Percentiles rank a stretch among this genome's conserved stretches.
Evolutionary conservation across 2,329 filamentous ascomycete genomes (phyloP).

Genomic region (Diplodia sapinea): DNA sequence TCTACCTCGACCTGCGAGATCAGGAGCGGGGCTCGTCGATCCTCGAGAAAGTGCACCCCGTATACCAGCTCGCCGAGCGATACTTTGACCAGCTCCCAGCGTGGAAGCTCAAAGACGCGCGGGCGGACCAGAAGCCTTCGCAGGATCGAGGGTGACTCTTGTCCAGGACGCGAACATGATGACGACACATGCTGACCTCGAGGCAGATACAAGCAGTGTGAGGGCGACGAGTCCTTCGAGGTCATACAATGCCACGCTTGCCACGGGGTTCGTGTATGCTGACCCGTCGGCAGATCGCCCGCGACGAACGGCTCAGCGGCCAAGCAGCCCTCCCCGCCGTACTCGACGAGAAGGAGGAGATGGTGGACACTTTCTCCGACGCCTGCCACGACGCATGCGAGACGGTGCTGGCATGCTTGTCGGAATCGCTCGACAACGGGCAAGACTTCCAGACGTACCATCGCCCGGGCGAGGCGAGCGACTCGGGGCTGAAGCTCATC

Average conservation of each 20-base stretch:
- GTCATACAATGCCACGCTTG: neutral
- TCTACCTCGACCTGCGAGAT: constrained; percentile 2
- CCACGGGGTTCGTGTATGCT: neutral
- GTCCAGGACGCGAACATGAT: neutral
- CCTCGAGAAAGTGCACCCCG: neutral
- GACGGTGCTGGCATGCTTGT: neutral
- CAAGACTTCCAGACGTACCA: neutral
- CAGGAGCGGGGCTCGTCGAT: neutral
- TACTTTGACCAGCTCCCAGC: constrained; percentile 5
- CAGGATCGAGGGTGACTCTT: constrained; percentile 6
- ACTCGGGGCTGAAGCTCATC: constrained; percentile 9
- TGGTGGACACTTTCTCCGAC: neutral
- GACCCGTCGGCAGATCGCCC: neutral
- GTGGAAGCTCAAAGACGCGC: constrained; percentile 1
- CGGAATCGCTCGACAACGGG: neutral
- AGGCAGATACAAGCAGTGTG: constrained; percentile 6
- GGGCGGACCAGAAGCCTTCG: constrained; percentile 2
- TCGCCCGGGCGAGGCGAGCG: neutral
- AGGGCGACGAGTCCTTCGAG: constrained; percentile 9
- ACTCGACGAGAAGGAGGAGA: neutral
- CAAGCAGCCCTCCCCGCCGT: neutral
- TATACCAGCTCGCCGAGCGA: neutral
- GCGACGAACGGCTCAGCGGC: constrained; percentile 8
- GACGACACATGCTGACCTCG: neutral
- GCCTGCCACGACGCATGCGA: neutral